Base-by-base conservation (phyloP, 164 flowering plant genomes). In the Akebia trifoliata region DNA sequence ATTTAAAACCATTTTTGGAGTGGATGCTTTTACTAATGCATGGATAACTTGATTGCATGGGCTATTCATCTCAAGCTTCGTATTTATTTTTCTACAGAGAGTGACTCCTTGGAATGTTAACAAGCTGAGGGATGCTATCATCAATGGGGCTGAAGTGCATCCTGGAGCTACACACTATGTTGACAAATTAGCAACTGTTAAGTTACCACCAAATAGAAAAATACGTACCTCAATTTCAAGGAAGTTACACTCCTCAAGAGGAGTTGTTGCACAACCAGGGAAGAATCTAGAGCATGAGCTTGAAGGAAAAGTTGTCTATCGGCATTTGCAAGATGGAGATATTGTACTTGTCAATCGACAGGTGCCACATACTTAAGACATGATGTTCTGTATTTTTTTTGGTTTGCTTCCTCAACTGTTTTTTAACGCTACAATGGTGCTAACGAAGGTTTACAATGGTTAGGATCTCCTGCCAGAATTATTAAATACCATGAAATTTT, bases 271-370 rank as follows among this genome's bases (percentile, higher is more conserved):
- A 9, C 80, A 81, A 60, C 44, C 79, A 64, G 86, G 84, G 28
- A 82, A 73, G 66, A 67, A 46, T 57, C 53, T 53, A 18, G 82
- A 75, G 35, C 40, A 66, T 61, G 86, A 81, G 6, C 72, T 69
- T 62, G 97, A 94, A 76, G 93, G 87, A 11, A 94, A 94, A 67
- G 58, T 72, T 69, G 99, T 94, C 0, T 60, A 62, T 66, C 89
- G 99, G 5, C 97, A 90, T 74, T 55, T 94, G 66, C 87, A 72
- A 65, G 92, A 94, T 80, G 99, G 99, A 21, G 99, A 94, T 74
- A 69, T 86, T 71, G 96, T 94, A 18, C 95, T 94, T 17, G 91
- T 90, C 30, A 94, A 94, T 72, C 74, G 99, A 20, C 99, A 94
- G 97, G 99, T 86, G 65, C 15, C 25, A 8, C 22, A 42, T 32